A percentile compares a stretch with the other conserved stretches of the same genome.
phyloP scores from a whole-genome alignment of 2,329 filamentous ascomycete genomes.

The Pseudogymnoascus sp. region DNA sequence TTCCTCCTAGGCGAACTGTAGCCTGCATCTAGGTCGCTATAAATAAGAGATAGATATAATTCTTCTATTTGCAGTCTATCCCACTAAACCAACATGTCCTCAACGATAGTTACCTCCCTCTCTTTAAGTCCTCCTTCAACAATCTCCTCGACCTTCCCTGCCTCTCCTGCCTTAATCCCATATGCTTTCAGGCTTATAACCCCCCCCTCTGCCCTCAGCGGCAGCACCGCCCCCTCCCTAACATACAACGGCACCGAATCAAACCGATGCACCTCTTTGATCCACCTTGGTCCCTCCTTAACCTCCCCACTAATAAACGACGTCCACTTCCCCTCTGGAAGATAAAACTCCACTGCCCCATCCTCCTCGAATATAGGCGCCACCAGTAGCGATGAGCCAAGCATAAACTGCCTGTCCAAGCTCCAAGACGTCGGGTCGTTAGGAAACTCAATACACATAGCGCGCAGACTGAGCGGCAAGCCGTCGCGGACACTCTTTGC shows the following conservation, averaged over 20 bases:
- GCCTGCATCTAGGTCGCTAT: neutral
- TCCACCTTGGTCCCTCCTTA: slow-evolving; percentile 37
- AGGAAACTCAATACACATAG: slow-evolving; percentile 54
- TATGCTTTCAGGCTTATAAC: neutral
- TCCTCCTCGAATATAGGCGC: slow-evolving; percentile 52
- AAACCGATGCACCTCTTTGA: slow-evolving; percentile 40
- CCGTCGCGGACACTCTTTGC: slow-evolving; percentile 42
- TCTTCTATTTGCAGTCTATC: slow-evolving; percentile 1
- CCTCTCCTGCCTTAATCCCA: neutral
- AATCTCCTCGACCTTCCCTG: neutral
- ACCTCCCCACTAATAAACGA: slow-evolving; percentile 39
- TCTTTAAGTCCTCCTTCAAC: neutral
- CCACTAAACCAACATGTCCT: neutral
- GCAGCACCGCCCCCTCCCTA: slow-evolving; percentile 30
- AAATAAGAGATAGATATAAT: neutral
- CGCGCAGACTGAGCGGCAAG: slow-evolving; percentile 46
- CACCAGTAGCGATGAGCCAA: slow-evolving; percentile 49
- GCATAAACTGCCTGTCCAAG: slow-evolving; percentile 55
- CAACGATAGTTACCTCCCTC: neutral
- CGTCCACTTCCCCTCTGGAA: slow-evolving; percentile 45
- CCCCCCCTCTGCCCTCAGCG: slow-evolving; percentile 25
- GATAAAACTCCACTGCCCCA: slow-evolving; percentile 50
- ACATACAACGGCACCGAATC: slow-evolving; percentile 41
- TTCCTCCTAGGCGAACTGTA: neutral
- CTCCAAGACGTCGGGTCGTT: slow-evolving; percentile 51